Evolutionary conservation across 306 rosid genomes (phyloP).

Genomic region (Myrica gale): DNA sequence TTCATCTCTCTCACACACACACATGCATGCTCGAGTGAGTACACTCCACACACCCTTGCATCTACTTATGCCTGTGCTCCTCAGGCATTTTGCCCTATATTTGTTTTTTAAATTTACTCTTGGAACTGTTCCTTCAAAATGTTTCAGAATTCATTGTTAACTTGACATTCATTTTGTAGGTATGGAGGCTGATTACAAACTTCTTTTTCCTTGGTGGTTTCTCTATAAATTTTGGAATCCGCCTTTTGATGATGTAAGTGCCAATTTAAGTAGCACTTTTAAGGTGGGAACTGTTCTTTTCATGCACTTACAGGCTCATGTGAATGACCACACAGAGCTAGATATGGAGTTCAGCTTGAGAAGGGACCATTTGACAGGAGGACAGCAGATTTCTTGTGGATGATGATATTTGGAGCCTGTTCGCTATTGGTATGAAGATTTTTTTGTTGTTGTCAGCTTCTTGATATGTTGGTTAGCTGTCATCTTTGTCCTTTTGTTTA

Average conservation of each 20-base stretch:
- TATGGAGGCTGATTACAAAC: slow-evolving; percentile 89
- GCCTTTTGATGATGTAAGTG: slow-evolving; percentile 90
- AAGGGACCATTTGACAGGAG: slow-evolving; percentile 81
- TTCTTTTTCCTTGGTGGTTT: slow-evolving; percentile 86
- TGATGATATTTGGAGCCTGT: slow-evolving; percentile 83
- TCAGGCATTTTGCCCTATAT: not conserved
- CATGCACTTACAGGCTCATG: slow-evolving; percentile 17
- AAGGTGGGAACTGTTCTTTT: not conserved
- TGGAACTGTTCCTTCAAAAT: not conserved
- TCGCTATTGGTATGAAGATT: slow-evolving; percentile 58
- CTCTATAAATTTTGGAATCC: slow-evolving; percentile 88
- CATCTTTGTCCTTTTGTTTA: slow-evolving; percentile 14
- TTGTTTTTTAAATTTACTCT: not conserved
- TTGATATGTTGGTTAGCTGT: slow-evolving; percentile 15
- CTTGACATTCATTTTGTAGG: slow-evolving; percentile 46
- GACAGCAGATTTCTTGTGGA: slow-evolving; percentile 96
- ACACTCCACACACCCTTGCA: not conserved
- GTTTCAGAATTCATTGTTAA: slow-evolving; percentile 17
- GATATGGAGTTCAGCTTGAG: slow-evolving; percentile 98
- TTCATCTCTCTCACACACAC: not conserved
- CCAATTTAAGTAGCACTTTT: not conserved
- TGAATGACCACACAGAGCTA: slow-evolving; percentile 51
- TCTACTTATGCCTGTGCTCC: not conserved
- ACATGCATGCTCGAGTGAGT: no score
- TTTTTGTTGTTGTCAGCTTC: slow-evolving; percentile 6